Base-by-base conservation (phyloP, 140 eudicot genomes). In the Flaveria floridana region DNA sequence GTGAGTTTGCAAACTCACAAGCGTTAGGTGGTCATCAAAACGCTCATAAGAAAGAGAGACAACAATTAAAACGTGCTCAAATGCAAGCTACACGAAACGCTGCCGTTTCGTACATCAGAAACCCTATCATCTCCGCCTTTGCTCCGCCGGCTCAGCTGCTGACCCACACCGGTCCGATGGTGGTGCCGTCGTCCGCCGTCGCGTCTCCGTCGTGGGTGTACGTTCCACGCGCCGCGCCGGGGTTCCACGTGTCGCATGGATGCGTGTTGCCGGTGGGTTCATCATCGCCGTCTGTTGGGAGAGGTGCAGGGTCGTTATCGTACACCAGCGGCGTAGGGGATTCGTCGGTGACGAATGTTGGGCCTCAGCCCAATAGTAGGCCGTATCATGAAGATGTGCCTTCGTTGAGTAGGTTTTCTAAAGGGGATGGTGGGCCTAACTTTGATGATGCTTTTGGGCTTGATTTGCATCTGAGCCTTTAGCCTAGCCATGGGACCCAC, bases 21-120 rank as follows among this genome's bases (percentile, higher is more conserved):
- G 97, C 97, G 6, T 67, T 91, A 4, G 97, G 97, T 7, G 97
- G 97, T 9, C 97, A 91, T 65, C 97, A 91, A 73, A 91, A 91
- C 82, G 97, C 97, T 47, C 97, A 91, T 81, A 91, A 91, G 71
- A 91, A 91, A 65, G 97, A 91, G 44, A 69, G 97, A 2, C 97
- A 91, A 8, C 95, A 88, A 55, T 52, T 88, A 19, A 91, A 91
- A 71, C 93, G 97, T 46, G 97, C 95, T 0, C 97, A 91, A 82
- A 86, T 91, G 89, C 97, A 91, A 76, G 97, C 97, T 13, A 83
- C 78, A 18, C 87, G 97, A 44, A 88, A 88, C 93, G 97, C 95
- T 2, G 86, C 86, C 74, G 83, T 82, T 61, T 82, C 86, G 0
- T 82, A 82, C 7, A 82, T 82, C 34, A 44, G 86, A 46, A 82